These are phyloP conservation scores for Carex parvula DNA, from an alignment of 176 grass and related monocot species.

Conservation along the genomic window DNA sequence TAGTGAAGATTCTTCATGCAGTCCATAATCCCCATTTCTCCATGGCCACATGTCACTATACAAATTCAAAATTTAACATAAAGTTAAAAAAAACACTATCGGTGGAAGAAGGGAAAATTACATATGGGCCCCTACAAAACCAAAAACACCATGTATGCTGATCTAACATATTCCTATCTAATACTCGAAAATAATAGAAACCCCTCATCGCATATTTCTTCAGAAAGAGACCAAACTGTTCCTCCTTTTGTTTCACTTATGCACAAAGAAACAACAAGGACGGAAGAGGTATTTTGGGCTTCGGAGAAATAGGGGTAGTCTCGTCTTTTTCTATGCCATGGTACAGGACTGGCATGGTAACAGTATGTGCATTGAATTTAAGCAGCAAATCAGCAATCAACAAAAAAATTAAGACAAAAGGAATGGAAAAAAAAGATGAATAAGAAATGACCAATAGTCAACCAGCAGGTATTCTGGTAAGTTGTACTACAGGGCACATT, in stretches of 20 bases:
- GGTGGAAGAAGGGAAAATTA: background rate
- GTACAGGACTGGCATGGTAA: background rate
- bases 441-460: constrained; percentile 5
- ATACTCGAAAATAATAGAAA: background rate
- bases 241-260: background rate
- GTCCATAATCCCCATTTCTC: constrained; percentile 50
- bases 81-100: background rate
- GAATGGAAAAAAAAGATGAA: background rate
- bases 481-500: background rate
- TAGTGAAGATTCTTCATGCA: constrained; percentile 54
- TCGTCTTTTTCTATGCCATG: background rate
- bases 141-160: background rate
- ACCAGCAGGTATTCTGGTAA: background rate
- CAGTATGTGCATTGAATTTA: background rate
- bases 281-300: background rate
- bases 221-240: background rate
- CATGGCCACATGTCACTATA: constrained; percentile 75
- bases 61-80: constrained; percentile 16
- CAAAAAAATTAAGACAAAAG: background rate
- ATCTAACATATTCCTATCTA: background rate
- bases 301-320: background rate
- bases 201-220: background rate
- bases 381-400: background rate
- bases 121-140: background rate
- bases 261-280: background rate